Base-by-base conservation (phyloP, 257 asterid genomes). In the Phtheirospermum japonicum region DNA sequence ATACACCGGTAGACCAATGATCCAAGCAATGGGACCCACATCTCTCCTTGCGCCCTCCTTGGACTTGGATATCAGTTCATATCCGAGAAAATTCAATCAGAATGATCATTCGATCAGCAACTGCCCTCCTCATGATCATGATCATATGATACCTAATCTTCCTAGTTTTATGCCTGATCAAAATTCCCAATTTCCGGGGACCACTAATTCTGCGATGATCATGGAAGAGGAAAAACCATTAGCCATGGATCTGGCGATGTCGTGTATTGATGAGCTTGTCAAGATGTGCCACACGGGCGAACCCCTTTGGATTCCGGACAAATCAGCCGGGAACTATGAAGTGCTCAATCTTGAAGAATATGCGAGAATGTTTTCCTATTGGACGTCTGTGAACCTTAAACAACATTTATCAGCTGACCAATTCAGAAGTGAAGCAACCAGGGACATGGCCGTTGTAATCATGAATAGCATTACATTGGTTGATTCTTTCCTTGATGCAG, bases 381-480 rank as follows among this genome's bases (percentile, higher is more conserved):
- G 97, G 95, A 65, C 90, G n/a, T 50, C 6, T 8, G 80, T 65
- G 17, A 79, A 67, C 23, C 51, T 71, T 19, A 76, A 80, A 61
- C 85, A 80, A 57, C 54, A 70, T 16, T 31, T 18, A n/a, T 43
- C 8, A 2, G 7, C 71, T 4, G 40, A 26, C 12, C 77, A 81
- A 8, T 49, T 76, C 54, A 77, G 85, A 76, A 77, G 73, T 0
- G 99, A 92, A 69, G 97, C 96, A 0, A 82, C 87, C 0, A 81
- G 95, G 34, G 84, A 80, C 54, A 82, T 78, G 7, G 83, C 89
- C 0, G 94, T 92, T 5, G 94, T 92, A 4, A 92, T 92, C 6
- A 92, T 89, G 96, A 92, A 92, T 59, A 83, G 96, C 78, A 85
- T 86, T 31, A 92, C 96, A 23, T 83, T 92, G 1, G 97, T 92